phyloP scores from a whole-genome alignment of 164 flowering plant species.

The Nymphaea thermarum region DNA sequence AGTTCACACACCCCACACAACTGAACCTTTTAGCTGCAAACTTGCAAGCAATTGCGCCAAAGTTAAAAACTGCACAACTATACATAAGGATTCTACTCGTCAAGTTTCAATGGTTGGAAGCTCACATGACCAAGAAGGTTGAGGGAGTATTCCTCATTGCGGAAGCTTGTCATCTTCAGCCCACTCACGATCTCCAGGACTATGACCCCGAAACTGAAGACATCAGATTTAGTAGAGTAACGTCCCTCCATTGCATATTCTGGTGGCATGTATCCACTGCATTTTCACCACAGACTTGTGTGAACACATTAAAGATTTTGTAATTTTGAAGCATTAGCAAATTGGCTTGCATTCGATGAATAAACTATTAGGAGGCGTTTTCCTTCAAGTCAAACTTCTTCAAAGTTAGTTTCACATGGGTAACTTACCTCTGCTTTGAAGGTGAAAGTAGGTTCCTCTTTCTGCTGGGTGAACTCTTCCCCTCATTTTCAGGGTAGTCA shows the following conservation, averaged over 20 bases:
- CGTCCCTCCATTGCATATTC: constrained; percentile 42
- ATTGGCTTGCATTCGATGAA: neutral
- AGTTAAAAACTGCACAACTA: too few species aligned
- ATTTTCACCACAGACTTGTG: neutral
- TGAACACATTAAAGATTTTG: too few species aligned
- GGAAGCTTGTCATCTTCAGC: constrained; percentile 31
- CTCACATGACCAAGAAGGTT: neutral
- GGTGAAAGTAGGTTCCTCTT: too few species aligned
- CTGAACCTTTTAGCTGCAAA: too few species aligned
- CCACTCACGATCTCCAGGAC: constrained; percentile 46
- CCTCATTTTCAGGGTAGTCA: too few species aligned
- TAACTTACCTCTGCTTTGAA: constrained; percentile 28
- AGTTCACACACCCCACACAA: too few species aligned
- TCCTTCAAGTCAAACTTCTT: neutral
- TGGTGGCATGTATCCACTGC: constrained; percentile 55
- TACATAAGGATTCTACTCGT: too few species aligned
- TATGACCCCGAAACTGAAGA: constrained; percentile 46
- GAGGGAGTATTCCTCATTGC: constrained; percentile 6
- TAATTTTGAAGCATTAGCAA: neutral
- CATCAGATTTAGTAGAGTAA: constrained; percentile 42
- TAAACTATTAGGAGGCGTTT: too few species aligned
- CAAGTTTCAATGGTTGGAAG: too few species aligned
- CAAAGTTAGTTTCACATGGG: constrained; percentile 10
- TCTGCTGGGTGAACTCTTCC: too few species aligned
- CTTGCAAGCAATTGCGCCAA: too few species aligned